A percentile compares a stretch with the other conserved stretches of the same genome.
Conservation (phyloP, 2,329 filamentous ascomycete species). For the Alternaria incomplexa region DNA sequence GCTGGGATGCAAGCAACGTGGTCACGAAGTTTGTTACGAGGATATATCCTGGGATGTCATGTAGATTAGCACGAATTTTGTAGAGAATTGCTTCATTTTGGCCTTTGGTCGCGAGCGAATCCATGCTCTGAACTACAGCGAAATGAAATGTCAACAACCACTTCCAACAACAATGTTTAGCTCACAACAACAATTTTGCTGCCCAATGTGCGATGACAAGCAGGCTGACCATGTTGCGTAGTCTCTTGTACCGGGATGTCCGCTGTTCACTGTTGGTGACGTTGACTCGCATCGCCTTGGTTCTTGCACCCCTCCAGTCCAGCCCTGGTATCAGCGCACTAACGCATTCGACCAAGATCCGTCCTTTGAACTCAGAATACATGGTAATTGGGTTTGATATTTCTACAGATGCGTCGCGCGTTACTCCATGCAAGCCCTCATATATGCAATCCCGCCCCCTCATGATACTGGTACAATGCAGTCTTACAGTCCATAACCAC, state of each 20-base stretch:
- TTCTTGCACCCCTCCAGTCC: background rate
- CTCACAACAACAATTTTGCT: background rate
- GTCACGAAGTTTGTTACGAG: slow-evolving; percentile 5
- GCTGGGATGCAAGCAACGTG: background rate
- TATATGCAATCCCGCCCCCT: background rate
- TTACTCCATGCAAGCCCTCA: background rate
- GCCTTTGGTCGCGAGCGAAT: background rate
- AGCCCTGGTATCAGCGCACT: background rate
- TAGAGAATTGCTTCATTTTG: slow-evolving; percentile 6
- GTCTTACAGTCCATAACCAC: slow-evolving; percentile 8
- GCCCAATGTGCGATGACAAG: background rate
- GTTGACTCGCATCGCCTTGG: slow-evolving; percentile 3
- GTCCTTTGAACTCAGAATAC: background rate
- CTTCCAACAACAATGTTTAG: background rate
- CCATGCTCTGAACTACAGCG: background rate
- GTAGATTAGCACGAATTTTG: background rate
- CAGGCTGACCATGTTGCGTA: background rate
- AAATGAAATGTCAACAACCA: background rate
- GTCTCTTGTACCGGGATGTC: background rate
- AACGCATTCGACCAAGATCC: background rate
- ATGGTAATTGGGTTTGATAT: slow-evolving; percentile 2
- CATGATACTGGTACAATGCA: slow-evolving; percentile 8
- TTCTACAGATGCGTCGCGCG: slow-evolving; percentile 10
- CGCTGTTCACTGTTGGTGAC: slow-evolving; percentile 1
- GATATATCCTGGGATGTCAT: slow-evolving; percentile 5